These are phyloP conservation scores for Neurospora sp. DNA, from an alignment of 2,329 filamentous ascomycete genomes.

Conservation along the genomic window DNA sequence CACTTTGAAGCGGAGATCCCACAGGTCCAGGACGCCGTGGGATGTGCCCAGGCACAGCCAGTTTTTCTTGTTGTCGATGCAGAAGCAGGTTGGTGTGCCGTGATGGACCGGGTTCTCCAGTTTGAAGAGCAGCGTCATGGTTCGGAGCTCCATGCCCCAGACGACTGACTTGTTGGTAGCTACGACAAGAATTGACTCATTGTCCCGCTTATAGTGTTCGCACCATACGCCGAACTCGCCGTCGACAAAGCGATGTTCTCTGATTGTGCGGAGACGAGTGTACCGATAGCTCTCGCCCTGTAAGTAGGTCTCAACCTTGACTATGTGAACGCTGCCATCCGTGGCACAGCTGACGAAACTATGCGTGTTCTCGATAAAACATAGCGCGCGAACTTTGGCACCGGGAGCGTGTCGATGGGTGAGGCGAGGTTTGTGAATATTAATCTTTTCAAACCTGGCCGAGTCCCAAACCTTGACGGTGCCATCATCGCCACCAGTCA, in stretches of 20 bases:
- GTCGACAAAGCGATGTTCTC: conserved; percentile 66
- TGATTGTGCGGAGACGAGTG: conserved; percentile 63
- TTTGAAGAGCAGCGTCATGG: conserved; percentile 71
- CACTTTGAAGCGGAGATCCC: conserved; percentile 93
- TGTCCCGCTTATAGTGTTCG: conserved; percentile 80
- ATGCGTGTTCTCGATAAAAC: conserved; percentile 89
- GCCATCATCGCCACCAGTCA: conserved; percentile 87
- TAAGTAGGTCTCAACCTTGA: conserved; percentile 57
- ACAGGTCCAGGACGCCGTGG: conserved; percentile 85
- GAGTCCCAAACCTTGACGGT: conserved; percentile 91
- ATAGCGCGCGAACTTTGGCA: conserved; percentile 67
- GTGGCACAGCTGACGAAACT: conserved; percentile 85
- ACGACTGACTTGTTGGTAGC: conserved; percentile 81
- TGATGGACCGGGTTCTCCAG: conserved; percentile 86
- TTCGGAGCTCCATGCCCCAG: conserved; percentile 74
- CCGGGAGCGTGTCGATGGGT: conserved; percentile 68
- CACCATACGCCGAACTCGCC: conserved; percentile 80
- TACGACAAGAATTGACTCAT: conserved; percentile 70
- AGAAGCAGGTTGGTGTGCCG: conserved; percentile 85
- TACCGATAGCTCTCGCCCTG: conserved; percentile 55
- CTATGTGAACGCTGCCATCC: conserved; percentile 82
- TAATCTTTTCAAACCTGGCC: conserved; percentile 77
- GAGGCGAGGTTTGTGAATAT: conserved; percentile 77
- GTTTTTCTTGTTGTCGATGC: conserved; percentile 72
- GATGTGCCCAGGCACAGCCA: conserved; percentile 90